These are phyloP conservation scores for Babesia microti DNA, from an alignment of 169 alveolate genomes.

Conservation along the genomic window DNA sequence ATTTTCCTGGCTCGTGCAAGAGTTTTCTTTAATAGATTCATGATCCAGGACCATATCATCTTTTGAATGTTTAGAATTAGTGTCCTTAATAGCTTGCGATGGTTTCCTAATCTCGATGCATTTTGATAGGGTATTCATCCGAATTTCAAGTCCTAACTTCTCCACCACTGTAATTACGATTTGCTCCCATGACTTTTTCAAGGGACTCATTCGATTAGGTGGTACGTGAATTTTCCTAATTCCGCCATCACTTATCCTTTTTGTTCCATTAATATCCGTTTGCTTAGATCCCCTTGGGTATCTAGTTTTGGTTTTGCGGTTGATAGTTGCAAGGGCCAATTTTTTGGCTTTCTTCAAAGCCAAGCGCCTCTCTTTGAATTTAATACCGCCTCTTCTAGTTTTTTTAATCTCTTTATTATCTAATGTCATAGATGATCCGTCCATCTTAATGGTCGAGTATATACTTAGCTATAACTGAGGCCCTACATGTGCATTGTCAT, in stretches of 20 bases:
- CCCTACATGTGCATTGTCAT: too few relatives aligned
- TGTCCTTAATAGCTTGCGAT: slow-evolving; percentile 23
- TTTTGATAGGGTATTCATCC: slow-evolving; percentile 51
- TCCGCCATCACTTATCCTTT: slow-evolving; percentile 25
- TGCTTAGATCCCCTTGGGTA: slow-evolving; percentile 9
- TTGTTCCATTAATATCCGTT: slow-evolving; percentile 3
- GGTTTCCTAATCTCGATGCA: slow-evolving; percentile 37
- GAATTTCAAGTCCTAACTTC: slow-evolving; percentile 45
- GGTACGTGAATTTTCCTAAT: slow-evolving; percentile 39
- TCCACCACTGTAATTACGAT: slow-evolving; percentile 45
- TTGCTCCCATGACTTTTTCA: slow-evolving; percentile 39
- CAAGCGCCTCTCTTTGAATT: too few relatives aligned
- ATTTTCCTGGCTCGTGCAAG: slow-evolving; percentile 23
- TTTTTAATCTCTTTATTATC: too few relatives aligned
- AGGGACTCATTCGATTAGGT: slow-evolving; percentile 43
- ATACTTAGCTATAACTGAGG: too few relatives aligned
- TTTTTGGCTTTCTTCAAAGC: too few relatives aligned
- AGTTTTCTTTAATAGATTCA: slow-evolving; percentile 24
- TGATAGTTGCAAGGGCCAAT: too few relatives aligned
- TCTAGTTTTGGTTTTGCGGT: slow-evolving; percentile 12
- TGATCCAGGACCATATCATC: slow-evolving; percentile 39
- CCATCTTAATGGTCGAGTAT: too few relatives aligned
- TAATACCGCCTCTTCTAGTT: too few relatives aligned
- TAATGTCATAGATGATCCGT: too few relatives aligned
- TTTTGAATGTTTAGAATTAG: slow-evolving; percentile 26